Conservation (phyloP, 768 basidiomycete genomes). For the Amanita exitialis region DNA sequence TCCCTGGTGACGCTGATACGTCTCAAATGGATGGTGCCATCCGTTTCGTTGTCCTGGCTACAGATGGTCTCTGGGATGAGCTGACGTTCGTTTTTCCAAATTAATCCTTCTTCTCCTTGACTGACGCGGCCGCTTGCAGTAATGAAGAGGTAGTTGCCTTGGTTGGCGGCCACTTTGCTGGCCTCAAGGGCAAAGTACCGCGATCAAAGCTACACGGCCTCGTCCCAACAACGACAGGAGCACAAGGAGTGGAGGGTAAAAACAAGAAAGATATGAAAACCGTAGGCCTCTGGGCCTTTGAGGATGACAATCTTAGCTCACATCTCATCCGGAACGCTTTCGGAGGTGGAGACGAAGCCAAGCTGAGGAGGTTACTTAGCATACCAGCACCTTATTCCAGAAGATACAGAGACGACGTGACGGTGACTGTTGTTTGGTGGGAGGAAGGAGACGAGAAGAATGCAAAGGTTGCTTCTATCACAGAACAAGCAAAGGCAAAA, state of each 20-base stretch:
- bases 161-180: conserved; percentile 72
- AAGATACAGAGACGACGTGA: conserved; percentile 75
- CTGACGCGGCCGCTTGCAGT: conserved; percentile 21
- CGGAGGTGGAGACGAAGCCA: conserved; percentile 62
- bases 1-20: conserved; percentile 26
- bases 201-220: conserved; percentile 46
- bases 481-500: conserved; percentile 39
- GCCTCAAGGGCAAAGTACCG: conserved; percentile 53
- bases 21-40: conserved; percentile 25
- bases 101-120: not conserved
- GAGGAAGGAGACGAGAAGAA: conserved; percentile 48
- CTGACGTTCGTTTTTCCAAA: conserved; percentile 26
- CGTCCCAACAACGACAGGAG: conserved; percentile 46
- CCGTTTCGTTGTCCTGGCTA: conserved; percentile 83
- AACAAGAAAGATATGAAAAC: conserved; percentile 26
- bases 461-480: conserved; percentile 23
- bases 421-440: conserved; percentile 83
- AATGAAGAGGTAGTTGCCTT: conserved; percentile 84
- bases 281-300: conserved; percentile 64
- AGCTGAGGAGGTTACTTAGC: conserved; percentile 56
- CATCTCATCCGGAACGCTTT: conserved; percentile 90
- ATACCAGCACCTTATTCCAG: conserved; percentile 77
- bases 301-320: conserved; percentile 67
- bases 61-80: conserved; percentile 75
- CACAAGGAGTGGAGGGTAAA: conserved; percentile 57